phyloP scores from a whole-genome alignment of 2,329 filamentous ascomycete species.

The Cladosporium velox region DNA sequence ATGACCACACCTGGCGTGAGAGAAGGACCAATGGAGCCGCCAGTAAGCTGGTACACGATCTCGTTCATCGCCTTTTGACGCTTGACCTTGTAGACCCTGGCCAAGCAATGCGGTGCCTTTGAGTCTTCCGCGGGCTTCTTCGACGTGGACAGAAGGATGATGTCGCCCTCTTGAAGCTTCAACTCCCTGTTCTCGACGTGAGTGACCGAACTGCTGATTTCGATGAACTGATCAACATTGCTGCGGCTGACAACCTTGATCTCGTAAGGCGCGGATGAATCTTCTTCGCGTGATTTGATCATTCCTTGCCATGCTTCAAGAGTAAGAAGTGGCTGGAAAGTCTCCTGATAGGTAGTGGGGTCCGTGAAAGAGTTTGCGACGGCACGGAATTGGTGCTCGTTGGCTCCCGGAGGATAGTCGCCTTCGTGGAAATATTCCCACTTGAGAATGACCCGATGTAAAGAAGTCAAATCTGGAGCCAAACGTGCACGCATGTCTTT shows the following conservation, averaged over 20 bases:
- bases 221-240: slow-evolving; percentile 88
- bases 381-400: slow-evolving; percentile 68
- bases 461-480: slow-evolving; percentile 79
- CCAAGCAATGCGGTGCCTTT: slow-evolving; percentile 76
- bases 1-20: slow-evolving; percentile 71
- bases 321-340: slow-evolving; percentile 85
- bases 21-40: slow-evolving; percentile 39
- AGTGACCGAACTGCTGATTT: slow-evolving; percentile 83
- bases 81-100: slow-evolving; percentile 76
- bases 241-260: slow-evolving; percentile 86
- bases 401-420: slow-evolving; percentile 75
- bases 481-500: slow-evolving; percentile 95
- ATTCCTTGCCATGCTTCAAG: slow-evolving; percentile 97
- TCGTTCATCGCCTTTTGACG: slow-evolving; percentile 81
- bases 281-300: slow-evolving; percentile 84
- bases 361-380: slow-evolving; percentile 79
- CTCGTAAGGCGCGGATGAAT: slow-evolving; percentile 76
- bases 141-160: slow-evolving; percentile 79
- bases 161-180: slow-evolving; percentile 78
- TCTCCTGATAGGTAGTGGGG: slow-evolving; percentile 78
- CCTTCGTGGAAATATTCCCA: slow-evolving; percentile 95
- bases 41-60: slow-evolving; percentile 80
- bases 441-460: slow-evolving; percentile 83
- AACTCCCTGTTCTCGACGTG: slow-evolving; percentile 69
- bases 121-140: slow-evolving; percentile 68